Evolutionary conservation across 2,329 filamentous ascomycete genomes (phyloP).

Genomic region (Xylariaceae sp.): DNA sequence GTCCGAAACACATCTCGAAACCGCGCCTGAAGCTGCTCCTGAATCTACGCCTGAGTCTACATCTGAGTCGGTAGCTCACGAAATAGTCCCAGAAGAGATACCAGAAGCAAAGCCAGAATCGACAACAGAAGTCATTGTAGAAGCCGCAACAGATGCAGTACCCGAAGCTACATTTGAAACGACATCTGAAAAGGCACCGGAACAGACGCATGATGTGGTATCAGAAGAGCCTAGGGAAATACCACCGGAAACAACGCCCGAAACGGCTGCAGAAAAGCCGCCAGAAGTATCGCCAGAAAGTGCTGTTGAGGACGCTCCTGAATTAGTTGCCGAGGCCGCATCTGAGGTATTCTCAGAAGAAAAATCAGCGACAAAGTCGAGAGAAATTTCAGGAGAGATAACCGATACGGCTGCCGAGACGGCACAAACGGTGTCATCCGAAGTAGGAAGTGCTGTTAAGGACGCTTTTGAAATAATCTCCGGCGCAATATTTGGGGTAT

Average conservation of each 20-base stretch:
- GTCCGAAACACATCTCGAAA: neutral
- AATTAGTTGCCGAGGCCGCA: neutral
- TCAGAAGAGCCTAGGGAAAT: neutral
- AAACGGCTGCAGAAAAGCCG: neutral
- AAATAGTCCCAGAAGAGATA: neutral
- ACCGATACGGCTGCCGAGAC: no score
- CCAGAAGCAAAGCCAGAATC: neutral
- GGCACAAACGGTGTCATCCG: no score
- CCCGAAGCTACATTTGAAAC: neutral
- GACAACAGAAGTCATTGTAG: neutral
- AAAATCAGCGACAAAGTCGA: no score
- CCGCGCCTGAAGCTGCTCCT: neutral
- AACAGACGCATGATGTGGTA: neutral
- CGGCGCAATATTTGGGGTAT: no score
- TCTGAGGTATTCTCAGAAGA: neutral
- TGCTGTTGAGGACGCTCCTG: neutral
- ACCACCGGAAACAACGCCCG: neutral
- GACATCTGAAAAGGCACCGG: neutral
- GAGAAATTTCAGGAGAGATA: no score
- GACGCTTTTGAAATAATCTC: no score
- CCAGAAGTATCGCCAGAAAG: neutral
- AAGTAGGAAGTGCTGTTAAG: no score
- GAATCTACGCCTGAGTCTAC: neutral
- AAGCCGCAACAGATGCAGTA: neutral
- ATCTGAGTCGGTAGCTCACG: neutral